Evolutionary conservation across 2,329 filamentous ascomycete genomes (phyloP).

Genomic region (Zasmidium cellare): DNA sequence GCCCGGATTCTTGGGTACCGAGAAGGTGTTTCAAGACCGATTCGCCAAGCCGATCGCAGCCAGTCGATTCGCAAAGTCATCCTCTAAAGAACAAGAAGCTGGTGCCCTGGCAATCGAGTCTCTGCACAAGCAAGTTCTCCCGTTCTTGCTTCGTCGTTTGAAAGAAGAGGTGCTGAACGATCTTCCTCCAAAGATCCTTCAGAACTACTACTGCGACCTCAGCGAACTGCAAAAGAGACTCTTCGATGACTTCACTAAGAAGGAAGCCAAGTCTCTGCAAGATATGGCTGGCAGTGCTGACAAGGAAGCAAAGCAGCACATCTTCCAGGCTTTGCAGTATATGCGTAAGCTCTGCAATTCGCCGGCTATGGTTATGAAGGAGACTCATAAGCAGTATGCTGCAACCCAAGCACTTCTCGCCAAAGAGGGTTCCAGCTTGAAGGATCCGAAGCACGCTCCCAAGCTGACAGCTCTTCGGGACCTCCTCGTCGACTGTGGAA

Average conservation of each 20-base stretch:
- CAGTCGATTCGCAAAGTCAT: constrained; percentile 93
- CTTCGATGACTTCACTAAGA: constrained; percentile 95
- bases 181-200: constrained; percentile 93
- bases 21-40: constrained; percentile 94
- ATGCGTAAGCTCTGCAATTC: constrained; percentile 99
- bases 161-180: constrained; percentile 98
- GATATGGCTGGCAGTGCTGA: constrained; percentile 81
- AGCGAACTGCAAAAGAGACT: constrained; percentile 92
- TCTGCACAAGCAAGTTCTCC: constrained; percentile 96
- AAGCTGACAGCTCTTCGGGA: constrained; percentile 90
- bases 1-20: constrained; percentile 93
- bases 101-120: constrained; percentile 95
- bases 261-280: constrained; percentile 83
- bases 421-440: constrained; percentile 76
- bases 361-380: constrained; percentile 92
- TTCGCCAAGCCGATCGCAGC: constrained; percentile 95
- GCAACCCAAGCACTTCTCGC: constrained; percentile 79
- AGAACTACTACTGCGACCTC: constrained; percentile 98
- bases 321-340: constrained; percentile 98
- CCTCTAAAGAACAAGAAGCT: constrained; percentile 96
- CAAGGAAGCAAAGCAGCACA: constrained; percentile 94
- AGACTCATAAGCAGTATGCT: constrained; percentile 85
- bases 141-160: constrained; percentile 90
- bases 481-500: constrained; percentile 96
- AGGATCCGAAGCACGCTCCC: constrained; percentile 84